Conservation (phyloP, 495 filamentous ascomycete species). For the Niebla homalea region DNA sequence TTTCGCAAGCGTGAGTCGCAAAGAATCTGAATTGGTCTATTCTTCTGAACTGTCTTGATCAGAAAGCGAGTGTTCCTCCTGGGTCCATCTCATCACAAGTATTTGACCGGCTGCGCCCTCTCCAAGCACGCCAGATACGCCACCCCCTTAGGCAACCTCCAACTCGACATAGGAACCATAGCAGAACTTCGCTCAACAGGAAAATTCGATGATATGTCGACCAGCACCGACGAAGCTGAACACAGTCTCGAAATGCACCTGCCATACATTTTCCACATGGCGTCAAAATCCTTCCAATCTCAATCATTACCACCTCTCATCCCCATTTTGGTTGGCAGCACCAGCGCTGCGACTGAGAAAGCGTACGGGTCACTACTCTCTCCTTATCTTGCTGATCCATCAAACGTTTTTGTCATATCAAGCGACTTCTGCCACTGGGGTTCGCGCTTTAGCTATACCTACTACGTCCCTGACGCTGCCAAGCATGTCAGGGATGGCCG, state of each 20-base stretch:
- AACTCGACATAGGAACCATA: slow-evolving; percentile 56
- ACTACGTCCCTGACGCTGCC: slow-evolving; percentile 46
- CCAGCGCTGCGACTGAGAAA: slow-evolving; percentile 49
- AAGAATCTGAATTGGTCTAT: not conserved
- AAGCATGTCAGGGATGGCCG: slow-evolving; percentile 20
- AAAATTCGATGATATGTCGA: slow-evolving; percentile 63
- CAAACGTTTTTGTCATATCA: slow-evolving; percentile 72
- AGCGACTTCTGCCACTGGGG: slow-evolving; percentile 99
- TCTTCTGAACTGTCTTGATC: not conserved
- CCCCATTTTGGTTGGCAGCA: slow-evolving; percentile 81
- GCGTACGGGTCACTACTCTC: slow-evolving; percentile 59
- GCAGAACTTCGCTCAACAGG: slow-evolving; percentile 46
- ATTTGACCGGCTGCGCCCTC: slow-evolving; percentile 64
- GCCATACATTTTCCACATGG: slow-evolving; percentile 81
- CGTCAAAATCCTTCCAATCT: slow-evolving; percentile 40
- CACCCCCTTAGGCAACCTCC: slow-evolving; percentile 74
- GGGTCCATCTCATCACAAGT: slow-evolving; percentile 83
- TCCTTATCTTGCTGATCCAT: slow-evolving; percentile 62
- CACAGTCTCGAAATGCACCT: slow-evolving; percentile 97
- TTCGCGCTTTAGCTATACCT: slow-evolving; percentile 70
- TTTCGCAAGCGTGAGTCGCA: slow-evolving; percentile 56
- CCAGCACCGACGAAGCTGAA: slow-evolving; percentile 63
- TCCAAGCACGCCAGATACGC: slow-evolving; percentile 62
- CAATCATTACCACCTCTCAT: slow-evolving; percentile 57
- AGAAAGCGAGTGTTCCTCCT: slow-evolving; percentile 88